Percentiles rank a stretch among this genome's conserved stretches.
These are phyloP conservation scores for Fusarium ramigenum DNA, from an alignment of 2,329 filamentous ascomycete species.

Conservation along the genomic window DNA sequence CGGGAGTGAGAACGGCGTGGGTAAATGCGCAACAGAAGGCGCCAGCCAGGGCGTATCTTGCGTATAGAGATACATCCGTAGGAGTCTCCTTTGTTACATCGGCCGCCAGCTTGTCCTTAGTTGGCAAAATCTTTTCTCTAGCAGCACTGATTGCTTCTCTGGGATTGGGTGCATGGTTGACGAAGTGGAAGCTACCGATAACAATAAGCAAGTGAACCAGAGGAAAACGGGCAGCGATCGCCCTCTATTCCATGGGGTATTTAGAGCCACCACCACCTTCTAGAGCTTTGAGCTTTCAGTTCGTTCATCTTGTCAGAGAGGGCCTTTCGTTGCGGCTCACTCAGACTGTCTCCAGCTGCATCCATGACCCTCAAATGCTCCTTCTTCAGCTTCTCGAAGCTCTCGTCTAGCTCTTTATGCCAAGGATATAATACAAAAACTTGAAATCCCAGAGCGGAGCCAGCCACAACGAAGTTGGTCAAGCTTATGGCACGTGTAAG, in stretches of 20 bases:
- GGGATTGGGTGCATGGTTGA: neutral
- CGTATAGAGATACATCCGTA: neutral
- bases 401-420: neutral
- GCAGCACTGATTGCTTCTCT: neutral
- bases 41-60: neutral
- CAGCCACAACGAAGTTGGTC: neutral
- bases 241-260: neutral
- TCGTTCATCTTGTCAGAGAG: neutral
- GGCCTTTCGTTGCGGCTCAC: neutral
- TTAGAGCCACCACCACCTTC: neutral
- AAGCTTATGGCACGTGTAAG: neutral
- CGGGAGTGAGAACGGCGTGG: neutral
- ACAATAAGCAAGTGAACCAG: neutral
- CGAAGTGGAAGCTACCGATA: neutral
- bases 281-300: neutral
- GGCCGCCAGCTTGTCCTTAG: neutral
- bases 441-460: neutral
- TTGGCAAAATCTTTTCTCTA: neutral
- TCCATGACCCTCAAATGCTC: neutral
- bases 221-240: neutral
- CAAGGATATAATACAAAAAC: neutral
- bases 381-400: neutral
- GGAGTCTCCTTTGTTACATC: neutral
- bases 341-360: neutral
- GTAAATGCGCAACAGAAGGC: neutral